Conservation (phyloP, 306 rosid genomes). For the Trichosanthes truncata region DNA sequence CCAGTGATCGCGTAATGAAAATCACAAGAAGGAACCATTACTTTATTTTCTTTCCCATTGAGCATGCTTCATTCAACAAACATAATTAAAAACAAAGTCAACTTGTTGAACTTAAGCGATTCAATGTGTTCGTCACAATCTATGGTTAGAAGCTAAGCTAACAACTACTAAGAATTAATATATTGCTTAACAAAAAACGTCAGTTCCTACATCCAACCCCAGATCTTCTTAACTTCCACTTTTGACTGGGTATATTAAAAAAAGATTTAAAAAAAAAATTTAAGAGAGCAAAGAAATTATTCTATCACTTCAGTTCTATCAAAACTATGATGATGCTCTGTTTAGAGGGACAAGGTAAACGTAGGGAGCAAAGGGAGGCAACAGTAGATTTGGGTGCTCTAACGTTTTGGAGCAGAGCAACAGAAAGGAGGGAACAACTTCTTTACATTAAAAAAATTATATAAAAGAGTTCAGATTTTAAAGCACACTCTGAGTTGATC, state of each 20-base stretch:
- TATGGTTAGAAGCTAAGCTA: neutral
- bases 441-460: neutral
- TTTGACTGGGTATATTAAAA: neutral
- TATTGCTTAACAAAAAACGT: neutral
- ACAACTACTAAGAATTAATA: neutral
- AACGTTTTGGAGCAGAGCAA: neutral
- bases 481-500: neutral
- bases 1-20: neutral
- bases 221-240: neutral
- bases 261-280: neutral
- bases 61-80: neutral
- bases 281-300: neutral
- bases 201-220: neutral
- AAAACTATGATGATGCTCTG: neutral
- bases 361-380: neutral
- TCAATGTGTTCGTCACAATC: neutral
- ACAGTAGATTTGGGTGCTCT: neutral
- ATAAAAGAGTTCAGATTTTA: neutral
- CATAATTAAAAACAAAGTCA: neutral
- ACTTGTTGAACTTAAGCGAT: neutral
- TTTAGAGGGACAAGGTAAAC: neutral
- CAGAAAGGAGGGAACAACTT: neutral
- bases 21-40: neutral
- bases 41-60: neutral
- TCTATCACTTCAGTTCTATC: neutral